A percentile compares a stretch with the other conserved stretches of the same genome.
phyloP scores from a whole-genome alignment of 345 rosid species.

The Citrus hindsii region DNA sequence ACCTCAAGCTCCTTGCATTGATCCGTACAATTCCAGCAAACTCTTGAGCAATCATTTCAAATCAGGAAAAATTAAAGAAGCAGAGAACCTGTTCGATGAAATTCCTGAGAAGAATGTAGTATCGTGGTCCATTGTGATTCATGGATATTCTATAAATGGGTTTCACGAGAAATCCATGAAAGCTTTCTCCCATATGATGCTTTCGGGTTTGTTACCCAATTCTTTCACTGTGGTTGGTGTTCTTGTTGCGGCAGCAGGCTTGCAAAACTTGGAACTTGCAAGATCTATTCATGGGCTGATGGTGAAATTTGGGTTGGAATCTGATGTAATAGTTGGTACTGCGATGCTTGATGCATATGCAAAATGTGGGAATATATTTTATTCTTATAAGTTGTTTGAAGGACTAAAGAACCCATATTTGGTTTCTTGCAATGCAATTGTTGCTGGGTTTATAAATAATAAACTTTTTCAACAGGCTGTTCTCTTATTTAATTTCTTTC shows the following conservation, averaged over 20 bases:
- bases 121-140: constrained; percentile 40
- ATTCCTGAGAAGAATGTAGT: constrained; percentile 32
- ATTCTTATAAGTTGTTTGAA: constrained; percentile 27
- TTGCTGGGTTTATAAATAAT: constrained; percentile 30
- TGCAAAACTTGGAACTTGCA: constrained; percentile 13
- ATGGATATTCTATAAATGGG: constrained; percentile 42
- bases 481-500: constrained; percentile 23
- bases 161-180: constrained; percentile 18
- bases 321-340: constrained; percentile 32
- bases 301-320: constrained; percentile 26
- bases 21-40: constrained; percentile 11
- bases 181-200: constrained; percentile 33
- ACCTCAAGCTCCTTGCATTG: neutral
- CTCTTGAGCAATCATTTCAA: constrained; percentile 23
- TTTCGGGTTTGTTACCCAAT: constrained; percentile 29
- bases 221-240: constrained; percentile 45
- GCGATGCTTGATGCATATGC: constrained; percentile 39
- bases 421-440: constrained; percentile 37
- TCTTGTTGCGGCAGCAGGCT: constrained; percentile 28
- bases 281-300: constrained; percentile 34
- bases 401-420: constrained; percentile 28
- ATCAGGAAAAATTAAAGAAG: constrained; percentile 23
- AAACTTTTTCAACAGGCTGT: constrained; percentile 28
- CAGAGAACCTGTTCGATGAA: constrained; percentile 34
- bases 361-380: constrained; percentile 26